Evolutionary conservation across 352 stramenopile genomes (phyloP), one percentile per base, ranked within the genome.

Genomic region (Pythium aquatile): DNA sequence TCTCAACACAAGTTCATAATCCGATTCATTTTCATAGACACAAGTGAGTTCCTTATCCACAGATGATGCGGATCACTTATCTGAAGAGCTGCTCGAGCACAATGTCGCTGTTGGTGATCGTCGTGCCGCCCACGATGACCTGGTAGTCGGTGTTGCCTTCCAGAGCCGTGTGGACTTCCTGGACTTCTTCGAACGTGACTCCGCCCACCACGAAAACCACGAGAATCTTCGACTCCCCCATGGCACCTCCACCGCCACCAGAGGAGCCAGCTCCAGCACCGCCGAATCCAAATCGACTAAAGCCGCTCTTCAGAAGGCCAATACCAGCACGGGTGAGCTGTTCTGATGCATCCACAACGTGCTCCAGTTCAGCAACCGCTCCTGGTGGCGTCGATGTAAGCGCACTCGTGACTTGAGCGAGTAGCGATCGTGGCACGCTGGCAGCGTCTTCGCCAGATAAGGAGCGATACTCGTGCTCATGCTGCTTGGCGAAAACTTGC

Each of bases 131-230:
- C 26, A 93, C 53, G 33, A 93, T 80, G 40, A 93, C 67, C 63
- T 91, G 82, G 57, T 77, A 81, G 35, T 74, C 73, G 29, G 30
- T 68, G 47, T 78, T 76, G 35, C 81, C 75, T 30, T 72, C 71
- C 26, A 91, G 61, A n/a, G 72, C 78, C 32, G 87, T 69, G 37
- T 81, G 66, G 0, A 91, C 78, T 64, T 88, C 72, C 77, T 90
- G 81, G 29, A 93, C 75, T 75, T 93, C 85, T 73, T 91, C 73
- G 55, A 91, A 87, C 13, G 85, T 90, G 55, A 93, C 82, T 20
- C 85, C 85, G 24, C 85, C 85, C 26, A 93, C 79, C 26, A 93
- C 80, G 67, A 93, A 93, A 13, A 91, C 61, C 40, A 92, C 67
- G 33, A 91, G 55, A 7, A 86, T 55, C 10, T 72, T 70, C 2